These are phyloP conservation scores for Orbilia ellipsospora DNA, from an alignment of 2,329 filamentous ascomycete species.

Conservation along the genomic window DNA sequence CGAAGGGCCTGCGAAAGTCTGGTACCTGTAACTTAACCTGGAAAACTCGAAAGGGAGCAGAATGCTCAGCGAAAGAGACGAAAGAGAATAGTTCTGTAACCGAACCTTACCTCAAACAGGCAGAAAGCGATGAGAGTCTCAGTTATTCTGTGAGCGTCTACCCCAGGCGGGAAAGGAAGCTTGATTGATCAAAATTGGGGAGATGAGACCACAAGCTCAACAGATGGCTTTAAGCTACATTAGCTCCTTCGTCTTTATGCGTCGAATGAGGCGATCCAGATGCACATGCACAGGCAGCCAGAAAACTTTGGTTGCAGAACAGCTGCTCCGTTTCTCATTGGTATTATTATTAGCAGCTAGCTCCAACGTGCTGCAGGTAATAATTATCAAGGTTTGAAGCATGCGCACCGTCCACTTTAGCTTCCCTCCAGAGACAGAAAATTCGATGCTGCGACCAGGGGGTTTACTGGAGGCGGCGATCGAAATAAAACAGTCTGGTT, in stretches of 20 bases:
- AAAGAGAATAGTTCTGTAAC: conserved; percentile 41
- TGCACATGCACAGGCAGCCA: conserved; percentile 32
- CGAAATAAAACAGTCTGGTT: conserved; percentile 22
- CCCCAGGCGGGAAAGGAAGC: conserved; percentile 50
- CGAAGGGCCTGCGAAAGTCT: conserved; percentile 46
- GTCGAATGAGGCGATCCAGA: conserved; percentile 47
- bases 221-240: conserved; percentile 36
- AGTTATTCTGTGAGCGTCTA: conserved; percentile 43
- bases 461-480: conserved; percentile 42
- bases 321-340: conserved; percentile 11
- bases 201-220: conserved; percentile 44
- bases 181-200: conserved; percentile 22
- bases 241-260: conserved; percentile 47
- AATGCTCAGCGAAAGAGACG: conserved; percentile 30
- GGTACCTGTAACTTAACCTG: conserved; percentile 50
- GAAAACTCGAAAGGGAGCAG: conserved; percentile 40
- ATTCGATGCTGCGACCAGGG: conserved; percentile 50
- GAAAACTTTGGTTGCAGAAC: conserved; percentile 12
- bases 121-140: conserved; percentile 53
- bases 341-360: conserved; percentile 49
- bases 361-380: conserved; percentile 20
- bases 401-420: conserved; percentile 46
- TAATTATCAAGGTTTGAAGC: conserved; percentile 38
- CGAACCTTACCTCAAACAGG: conserved; percentile 55
- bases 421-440: conserved; percentile 35